These are phyloP conservation scores for Botryotinia narcissicola DNA, from an alignment of 2,329 filamentous ascomycete species.

Conservation along the genomic window DNA sequence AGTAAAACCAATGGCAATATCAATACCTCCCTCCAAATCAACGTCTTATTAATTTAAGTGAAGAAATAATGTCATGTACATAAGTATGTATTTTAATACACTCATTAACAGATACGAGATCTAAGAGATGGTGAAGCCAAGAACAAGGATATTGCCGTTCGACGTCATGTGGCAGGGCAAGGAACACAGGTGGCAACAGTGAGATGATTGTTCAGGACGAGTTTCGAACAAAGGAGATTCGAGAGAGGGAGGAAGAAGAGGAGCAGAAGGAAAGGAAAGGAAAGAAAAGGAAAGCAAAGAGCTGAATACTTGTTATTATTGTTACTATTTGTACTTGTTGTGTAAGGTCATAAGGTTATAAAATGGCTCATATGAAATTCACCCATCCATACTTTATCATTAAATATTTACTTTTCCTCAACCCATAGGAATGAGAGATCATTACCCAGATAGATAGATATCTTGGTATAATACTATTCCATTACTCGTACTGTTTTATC, in stretches of 20 bases:
- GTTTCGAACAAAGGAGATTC: neutral
- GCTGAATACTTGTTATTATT: neutral
- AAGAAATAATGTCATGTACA: neutral
- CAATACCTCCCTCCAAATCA: constrained; percentile 1
- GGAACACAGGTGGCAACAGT: neutral
- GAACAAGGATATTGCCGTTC: constrained; percentile 10
- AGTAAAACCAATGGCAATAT: neutral
- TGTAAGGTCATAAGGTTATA: neutral
- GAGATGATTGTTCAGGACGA: neutral
- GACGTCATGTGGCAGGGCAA: constrained; percentile 9
- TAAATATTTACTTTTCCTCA: neutral
- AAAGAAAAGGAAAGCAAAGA: neutral
- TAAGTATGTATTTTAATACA: neutral
- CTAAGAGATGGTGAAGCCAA: constrained; percentile 3
- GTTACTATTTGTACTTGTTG: neutral
- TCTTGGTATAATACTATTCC: neutral
- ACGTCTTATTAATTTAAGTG: neutral
- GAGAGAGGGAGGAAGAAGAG: neutral
- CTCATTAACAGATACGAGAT: neutral
- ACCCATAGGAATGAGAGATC: neutral
- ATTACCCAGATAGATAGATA: neutral
- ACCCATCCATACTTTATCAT: neutral
- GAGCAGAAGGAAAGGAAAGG: neutral
- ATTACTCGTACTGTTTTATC: neutral
- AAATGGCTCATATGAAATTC: neutral